phyloP scores from a whole-genome alignment of 768 basidiomycete species.

The Suillus placidus region DNA sequence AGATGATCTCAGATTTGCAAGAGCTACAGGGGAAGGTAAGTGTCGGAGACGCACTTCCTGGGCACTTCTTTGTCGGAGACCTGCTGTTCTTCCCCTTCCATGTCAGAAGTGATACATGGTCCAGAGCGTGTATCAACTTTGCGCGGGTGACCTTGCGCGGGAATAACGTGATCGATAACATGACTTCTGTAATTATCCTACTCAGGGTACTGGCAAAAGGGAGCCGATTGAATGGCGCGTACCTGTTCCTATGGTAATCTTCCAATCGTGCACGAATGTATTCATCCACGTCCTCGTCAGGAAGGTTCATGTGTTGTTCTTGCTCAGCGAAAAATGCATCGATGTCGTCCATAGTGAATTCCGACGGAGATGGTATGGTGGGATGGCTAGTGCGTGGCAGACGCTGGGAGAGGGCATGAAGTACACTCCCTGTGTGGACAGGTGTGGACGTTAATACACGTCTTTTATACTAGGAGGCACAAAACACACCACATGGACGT shows the following conservation, averaged over 20 bases:
- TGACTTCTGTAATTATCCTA: slow-evolving; percentile 2
- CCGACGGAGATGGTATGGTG: background rate
- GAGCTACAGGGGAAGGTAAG: background rate
- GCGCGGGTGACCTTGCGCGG: background rate
- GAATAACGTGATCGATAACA: slow-evolving; percentile 8
- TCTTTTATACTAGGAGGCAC: slow-evolving; percentile 7
- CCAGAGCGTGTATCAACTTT: background rate
- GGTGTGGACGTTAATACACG: background rate
- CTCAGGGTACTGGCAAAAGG: slow-evolving; percentile 4
- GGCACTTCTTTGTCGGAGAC: background rate
- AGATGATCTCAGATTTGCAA: background rate
- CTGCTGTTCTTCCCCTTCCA: background rate
- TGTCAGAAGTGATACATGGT: slow-evolving; percentile 3
- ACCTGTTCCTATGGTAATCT: slow-evolving; percentile 21
- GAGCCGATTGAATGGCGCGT: slow-evolving; percentile 3
- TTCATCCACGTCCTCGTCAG: slow-evolving; percentile 54
- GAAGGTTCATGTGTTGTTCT: slow-evolving; percentile 53
- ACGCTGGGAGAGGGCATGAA: background rate
- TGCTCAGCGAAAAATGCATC: slow-evolving; percentile 58
- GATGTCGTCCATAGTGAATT: slow-evolving; percentile 35
- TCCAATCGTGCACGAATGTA: slow-evolving; percentile 42
- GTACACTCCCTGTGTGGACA: background rate
- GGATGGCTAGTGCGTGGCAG: background rate
- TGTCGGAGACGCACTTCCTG: slow-evolving; percentile 15
- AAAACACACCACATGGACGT: slow-evolving; percentile 12